A percentile compares a stretch with the other conserved stretches of the same genome.
These are phyloP conservation scores for Glycine soja DNA, from an alignment of 306 rosid genomes.

Conservation along the genomic window DNA sequence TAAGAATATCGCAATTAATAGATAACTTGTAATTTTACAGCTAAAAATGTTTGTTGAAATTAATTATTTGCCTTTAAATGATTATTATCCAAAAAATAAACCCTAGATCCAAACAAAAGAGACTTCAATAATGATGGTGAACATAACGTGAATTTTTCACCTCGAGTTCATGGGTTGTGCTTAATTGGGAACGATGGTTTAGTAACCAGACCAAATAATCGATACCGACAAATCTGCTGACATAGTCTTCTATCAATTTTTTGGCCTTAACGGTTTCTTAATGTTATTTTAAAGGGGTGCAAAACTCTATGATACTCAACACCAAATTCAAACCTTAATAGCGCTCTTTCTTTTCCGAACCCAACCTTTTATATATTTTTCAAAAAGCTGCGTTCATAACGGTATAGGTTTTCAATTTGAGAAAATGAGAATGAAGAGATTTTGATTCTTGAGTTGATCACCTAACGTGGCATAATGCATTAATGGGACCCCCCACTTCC, in stretches of 20 bases:
- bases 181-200: slow-evolving; percentile 4
- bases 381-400: slow-evolving; percentile 36
- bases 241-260: slow-evolving; percentile 14
- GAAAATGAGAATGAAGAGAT: slow-evolving; percentile 23
- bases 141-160: slow-evolving; percentile 24
- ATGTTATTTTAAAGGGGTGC: neutral
- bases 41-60: neutral
- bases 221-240: neutral
- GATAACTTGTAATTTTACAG: neutral
- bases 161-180: neutral
- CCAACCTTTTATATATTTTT: neutral
- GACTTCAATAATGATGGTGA: neutral
- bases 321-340: slow-evolving; percentile 43
- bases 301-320: neutral
- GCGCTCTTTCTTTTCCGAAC: slow-evolving; percentile 20
- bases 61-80: neutral
- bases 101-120: neutral
- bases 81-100: neutral
- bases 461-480: slow-evolving; percentile 7
- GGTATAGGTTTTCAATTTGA: slow-evolving; percentile 31
- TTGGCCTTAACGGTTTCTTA: slow-evolving; percentile 1
- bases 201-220: slow-evolving; percentile 28
- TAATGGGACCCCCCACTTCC: slow-evolving; percentile 18
- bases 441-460: slow-evolving; percentile 34
- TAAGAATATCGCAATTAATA: too few relatives aligned